A percentile compares a stretch with the other conserved stretches of the same genome.
These are phyloP conservation scores for Gautieria morchelliformis DNA, from an alignment of 768 basidiomycete species.

Conservation along the genomic window DNA sequence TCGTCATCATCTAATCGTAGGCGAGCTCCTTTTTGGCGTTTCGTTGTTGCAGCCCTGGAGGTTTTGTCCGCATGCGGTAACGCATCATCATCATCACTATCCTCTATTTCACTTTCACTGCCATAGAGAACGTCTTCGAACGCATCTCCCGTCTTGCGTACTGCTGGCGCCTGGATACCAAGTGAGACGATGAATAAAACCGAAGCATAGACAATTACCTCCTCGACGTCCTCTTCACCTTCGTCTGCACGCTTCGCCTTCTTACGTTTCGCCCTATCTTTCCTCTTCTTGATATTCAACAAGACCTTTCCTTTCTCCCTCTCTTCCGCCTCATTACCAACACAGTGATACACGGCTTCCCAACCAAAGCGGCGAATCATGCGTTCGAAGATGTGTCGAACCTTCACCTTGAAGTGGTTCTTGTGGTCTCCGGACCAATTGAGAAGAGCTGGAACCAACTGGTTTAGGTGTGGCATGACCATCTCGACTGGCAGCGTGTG, in stretches of 20 bases:
- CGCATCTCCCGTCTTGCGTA: conserved; percentile 66
- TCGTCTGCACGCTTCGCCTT: conserved; percentile 42
- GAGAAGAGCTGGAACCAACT: conserved; percentile 76
- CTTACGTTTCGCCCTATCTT: conserved; percentile 87
- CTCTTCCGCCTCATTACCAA: conserved; percentile 33
- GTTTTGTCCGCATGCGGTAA: conserved; percentile 26
- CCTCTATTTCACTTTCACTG: conserved; percentile 84
- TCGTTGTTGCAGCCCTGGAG: conserved; percentile 25
- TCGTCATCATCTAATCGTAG: conserved; percentile 84
- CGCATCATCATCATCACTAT: conserved; percentile 46
- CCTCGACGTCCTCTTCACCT: conserved; percentile 42
- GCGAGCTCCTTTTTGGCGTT: conserved; percentile 41
- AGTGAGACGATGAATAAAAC: background rate
- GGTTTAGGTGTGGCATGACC: conserved; percentile 66
- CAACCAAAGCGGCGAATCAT: conserved; percentile 87
- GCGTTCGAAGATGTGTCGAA: conserved; percentile 93
- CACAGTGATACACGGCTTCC: conserved; percentile 69
- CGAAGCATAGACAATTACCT: conserved; percentile 21
- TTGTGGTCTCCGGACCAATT: conserved; percentile 96
- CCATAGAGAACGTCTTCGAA: conserved; percentile 98
- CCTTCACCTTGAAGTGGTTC: conserved; percentile 97
- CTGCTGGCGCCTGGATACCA: conserved; percentile 28
- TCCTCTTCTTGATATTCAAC: conserved; percentile 89
- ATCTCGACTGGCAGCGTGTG: conserved; percentile 70
- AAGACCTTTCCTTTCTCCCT: conserved; percentile 85